phyloP scores from a whole-genome alignment of 164 flowering plant genomes.

The Vitis riparia region DNA sequence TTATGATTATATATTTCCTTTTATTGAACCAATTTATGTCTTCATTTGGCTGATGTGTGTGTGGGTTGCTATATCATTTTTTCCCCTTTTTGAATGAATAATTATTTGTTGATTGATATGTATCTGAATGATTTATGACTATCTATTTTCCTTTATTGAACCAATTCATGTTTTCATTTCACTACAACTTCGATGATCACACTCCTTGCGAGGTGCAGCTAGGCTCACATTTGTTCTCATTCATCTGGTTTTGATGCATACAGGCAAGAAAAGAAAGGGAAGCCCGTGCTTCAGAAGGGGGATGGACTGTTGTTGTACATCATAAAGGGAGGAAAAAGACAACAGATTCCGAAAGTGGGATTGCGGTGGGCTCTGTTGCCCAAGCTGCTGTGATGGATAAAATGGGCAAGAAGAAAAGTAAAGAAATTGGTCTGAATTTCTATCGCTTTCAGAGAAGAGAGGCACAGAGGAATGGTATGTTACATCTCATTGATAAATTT shows the following conservation, averaged over 20 bases:
- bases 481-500: neutral
- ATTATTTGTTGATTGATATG: too few species aligned
- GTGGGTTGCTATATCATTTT: too few species aligned
- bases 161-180: too few species aligned
- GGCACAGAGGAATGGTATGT: conserved; percentile 84
- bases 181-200: too few species aligned
- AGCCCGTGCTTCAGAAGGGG: conserved; percentile 55
- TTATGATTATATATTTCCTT: too few species aligned
- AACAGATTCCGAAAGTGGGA: conserved; percentile 83
- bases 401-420: conserved; percentile 66
- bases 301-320: conserved; percentile 89
- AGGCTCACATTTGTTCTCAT: neutral
- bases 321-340: conserved; percentile 96
- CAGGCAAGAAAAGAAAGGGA: conserved; percentile 70
- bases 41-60: too few species aligned
- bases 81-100: too few species aligned
- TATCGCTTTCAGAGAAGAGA: conserved; percentile 87
- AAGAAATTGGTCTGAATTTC: conserved; percentile 69
- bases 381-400: conserved; percentile 66
- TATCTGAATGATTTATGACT: too few species aligned
- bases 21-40: too few species aligned
- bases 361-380: conserved; percentile 78
- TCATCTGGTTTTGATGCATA: conserved; percentile 4
- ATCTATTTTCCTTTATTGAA: too few species aligned
- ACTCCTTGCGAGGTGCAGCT: neutral